phyloP scores from a whole-genome alignment of 176 grass and related monocot species.

The Alopecurus myosuroides region DNA sequence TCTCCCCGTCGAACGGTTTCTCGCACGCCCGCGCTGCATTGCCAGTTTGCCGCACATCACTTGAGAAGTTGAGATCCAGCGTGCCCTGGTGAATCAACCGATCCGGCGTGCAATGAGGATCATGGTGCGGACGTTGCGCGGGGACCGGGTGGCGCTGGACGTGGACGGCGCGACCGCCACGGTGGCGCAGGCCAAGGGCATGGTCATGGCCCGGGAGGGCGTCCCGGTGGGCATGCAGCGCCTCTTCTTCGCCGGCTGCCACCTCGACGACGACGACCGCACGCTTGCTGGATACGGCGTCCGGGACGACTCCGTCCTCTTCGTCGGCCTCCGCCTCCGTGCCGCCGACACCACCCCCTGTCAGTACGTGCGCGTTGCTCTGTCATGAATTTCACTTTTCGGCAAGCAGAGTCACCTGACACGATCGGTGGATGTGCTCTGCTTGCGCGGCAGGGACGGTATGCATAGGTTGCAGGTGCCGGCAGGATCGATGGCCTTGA shows the following conservation, averaged over 20 bases:
- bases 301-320: conserved; percentile 29
- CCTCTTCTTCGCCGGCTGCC: conserved; percentile 40
- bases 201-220: conserved; percentile 32
- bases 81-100: neutral
- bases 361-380: conserved; percentile 2
- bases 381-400: neutral
- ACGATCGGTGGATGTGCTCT: neutral
- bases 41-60: neutral
- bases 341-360: neutral
- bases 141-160: conserved; percentile 41
- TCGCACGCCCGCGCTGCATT: neutral
- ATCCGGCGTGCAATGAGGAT: conserved; percentile 15
- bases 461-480: neutral
- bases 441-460: neutral
- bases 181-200: conserved; percentile 36
- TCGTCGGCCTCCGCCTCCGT: conserved; percentile 39
- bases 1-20: neutral
- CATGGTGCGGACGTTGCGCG: conserved; percentile 45
- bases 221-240: conserved; percentile 22
- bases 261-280: conserved; percentile 27
- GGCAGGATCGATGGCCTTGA: neutral
- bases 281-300: conserved; percentile 31
- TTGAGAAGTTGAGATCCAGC: neutral
- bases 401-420: neutral
- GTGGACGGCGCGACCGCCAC: conserved; percentile 9